Evolutionary conservation across 345 rosid genomes (phyloP).

Genomic region (Salix suchowensis): DNA sequence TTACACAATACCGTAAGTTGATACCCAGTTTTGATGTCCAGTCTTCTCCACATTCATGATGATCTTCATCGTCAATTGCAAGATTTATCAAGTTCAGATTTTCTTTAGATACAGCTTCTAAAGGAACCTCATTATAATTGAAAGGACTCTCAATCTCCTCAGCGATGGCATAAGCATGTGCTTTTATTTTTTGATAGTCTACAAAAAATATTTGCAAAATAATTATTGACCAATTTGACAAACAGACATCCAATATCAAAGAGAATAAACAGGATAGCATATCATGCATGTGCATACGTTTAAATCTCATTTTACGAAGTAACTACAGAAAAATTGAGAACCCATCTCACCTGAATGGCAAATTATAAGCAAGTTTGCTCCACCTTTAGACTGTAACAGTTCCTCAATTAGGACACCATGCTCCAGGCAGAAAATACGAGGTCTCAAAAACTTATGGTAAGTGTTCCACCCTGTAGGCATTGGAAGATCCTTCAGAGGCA

Average conservation of each 20-base stretch:
- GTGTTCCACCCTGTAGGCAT: constrained; percentile 44
- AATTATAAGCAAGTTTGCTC: constrained; percentile 68
- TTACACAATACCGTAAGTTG: constrained; percentile 72
- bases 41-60: constrained; percentile 53
- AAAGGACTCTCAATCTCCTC: constrained; percentile 66
- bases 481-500: constrained; percentile 27
- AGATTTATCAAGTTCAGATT: constrained; percentile 78
- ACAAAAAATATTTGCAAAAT: constrained; percentile 4
- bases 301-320: constrained; percentile 1
- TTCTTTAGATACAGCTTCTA: constrained; percentile 58
- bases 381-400: constrained; percentile 70
- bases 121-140: constrained; percentile 53
- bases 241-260: neutral
- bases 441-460: constrained; percentile 55
- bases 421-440: constrained; percentile 93
- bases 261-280: neutral
- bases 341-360: constrained; percentile 84
- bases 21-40: constrained; percentile 89
- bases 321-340: neutral
- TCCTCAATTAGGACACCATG: constrained; percentile 77
- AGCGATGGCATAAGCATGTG: constrained; percentile 68
- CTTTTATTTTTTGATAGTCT: constrained; percentile 93
- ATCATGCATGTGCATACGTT: neutral
- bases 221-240: neutral
- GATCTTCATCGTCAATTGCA: constrained; percentile 70